These are phyloP conservation scores for Mycena metata DNA, from an alignment of 768 basidiomycete species.

Conservation along the genomic window DNA sequence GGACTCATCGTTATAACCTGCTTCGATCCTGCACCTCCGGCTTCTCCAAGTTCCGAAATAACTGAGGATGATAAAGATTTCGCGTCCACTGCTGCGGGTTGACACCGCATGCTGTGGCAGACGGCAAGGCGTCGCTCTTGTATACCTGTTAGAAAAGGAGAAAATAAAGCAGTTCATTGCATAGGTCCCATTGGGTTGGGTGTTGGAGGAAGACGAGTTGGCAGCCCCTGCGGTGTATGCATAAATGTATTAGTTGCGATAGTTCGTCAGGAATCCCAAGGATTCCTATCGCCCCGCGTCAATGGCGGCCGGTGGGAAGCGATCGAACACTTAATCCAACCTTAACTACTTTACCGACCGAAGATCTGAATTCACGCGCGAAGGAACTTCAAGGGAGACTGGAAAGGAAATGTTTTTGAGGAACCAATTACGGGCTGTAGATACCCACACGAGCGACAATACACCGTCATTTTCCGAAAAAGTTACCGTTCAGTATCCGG, in stretches of 20 bases:
- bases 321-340: too few relatives aligned
- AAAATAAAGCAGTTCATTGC: background rate
- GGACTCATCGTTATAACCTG: too few relatives aligned
- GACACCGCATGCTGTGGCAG: too few relatives aligned
- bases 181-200: slow-evolving; percentile 5
- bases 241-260: background rate
- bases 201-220: background rate
- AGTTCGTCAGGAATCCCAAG: background rate
- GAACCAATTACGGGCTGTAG: background rate
- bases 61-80: too few relatives aligned
- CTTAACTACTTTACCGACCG: too few relatives aligned
- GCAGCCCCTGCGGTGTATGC: too few relatives aligned
- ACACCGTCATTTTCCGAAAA: slow-evolving; percentile 26
- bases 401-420: background rate
- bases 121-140: background rate
- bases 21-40: too few relatives aligned
- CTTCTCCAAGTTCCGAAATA: too few relatives aligned
- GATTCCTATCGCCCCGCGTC: background rate
- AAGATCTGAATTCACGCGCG: slow-evolving; percentile 3
- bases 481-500: slow-evolving; percentile 63
- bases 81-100: too few relatives aligned
- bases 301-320: background rate
- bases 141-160: background rate
- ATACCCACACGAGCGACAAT: background rate
- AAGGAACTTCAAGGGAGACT: too few relatives aligned